Percentiles rank a stretch among this genome's conserved stretches.
Evolutionary conservation across 179 eudicot species (phyloP).

Genomic region (Beta lomatogona): DNA sequence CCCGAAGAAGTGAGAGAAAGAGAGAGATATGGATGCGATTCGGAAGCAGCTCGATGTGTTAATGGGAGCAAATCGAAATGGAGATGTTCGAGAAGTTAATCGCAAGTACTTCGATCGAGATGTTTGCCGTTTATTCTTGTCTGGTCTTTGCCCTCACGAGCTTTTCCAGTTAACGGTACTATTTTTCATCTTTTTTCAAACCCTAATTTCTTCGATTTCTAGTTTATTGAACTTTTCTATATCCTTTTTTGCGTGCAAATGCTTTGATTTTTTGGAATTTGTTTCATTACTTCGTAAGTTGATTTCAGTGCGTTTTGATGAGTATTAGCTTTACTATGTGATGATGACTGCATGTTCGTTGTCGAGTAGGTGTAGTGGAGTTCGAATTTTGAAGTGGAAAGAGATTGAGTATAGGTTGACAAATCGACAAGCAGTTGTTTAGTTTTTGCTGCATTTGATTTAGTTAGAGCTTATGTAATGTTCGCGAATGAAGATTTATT

Average conservation of each 20-base stretch:
- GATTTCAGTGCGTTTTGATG: not conserved
- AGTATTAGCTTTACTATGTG: not conserved
- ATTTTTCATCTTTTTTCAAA: not conserved
- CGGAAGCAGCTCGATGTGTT: constrained; percentile 93
- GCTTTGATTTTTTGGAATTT: not conserved
- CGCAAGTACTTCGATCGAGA: constrained; percentile 97
- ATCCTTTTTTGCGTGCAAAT: not conserved
- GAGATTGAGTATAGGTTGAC: too few relatives aligned
- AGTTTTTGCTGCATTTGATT: not conserved
- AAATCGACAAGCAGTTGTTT: not conserved
- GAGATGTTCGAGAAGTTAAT: constrained; percentile 79
- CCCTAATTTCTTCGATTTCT: constrained; percentile 15
- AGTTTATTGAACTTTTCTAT: not conserved
- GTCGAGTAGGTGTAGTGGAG: not conserved
- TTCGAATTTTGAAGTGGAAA: too few relatives aligned
- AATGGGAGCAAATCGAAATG: constrained; percentile 98
- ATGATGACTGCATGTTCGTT: not conserved
- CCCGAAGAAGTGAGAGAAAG: constrained; percentile 15
- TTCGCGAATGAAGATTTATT: too few relatives aligned
- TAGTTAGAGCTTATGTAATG: too few relatives aligned
- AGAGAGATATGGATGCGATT: constrained; percentile 67
- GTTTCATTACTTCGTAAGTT: not conserved
- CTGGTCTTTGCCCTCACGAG: constrained; percentile 97
- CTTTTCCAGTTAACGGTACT: constrained; percentile 92
- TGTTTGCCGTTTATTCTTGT: constrained; percentile 86